Evolutionary conservation across 352 stramenopile genomes (phyloP), one percentile per base, ranked within the genome.

Genomic region (Albugo laibachii): DNA sequence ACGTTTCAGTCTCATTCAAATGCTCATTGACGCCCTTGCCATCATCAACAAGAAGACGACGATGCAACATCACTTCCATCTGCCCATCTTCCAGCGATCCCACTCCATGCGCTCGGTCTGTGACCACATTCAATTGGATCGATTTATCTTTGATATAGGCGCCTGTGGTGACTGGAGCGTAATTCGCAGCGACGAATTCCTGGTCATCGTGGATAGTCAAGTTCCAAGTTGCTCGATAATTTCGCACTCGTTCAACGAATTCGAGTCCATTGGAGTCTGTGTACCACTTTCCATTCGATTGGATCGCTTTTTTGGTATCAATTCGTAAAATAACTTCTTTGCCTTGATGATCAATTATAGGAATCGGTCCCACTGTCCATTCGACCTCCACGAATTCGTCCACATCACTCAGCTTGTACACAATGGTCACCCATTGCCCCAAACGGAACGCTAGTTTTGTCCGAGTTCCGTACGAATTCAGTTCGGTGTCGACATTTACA

Each of bases 41-140:
- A 60, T 99, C 95, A 47, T 98, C 95, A 24, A 58, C 64, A 5
- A 97, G 59, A 10, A 96, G 58, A 15, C 94, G 80, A 27, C 95
- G 83, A 48, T 98, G 93, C 31, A 98, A 82, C 94, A 99, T 97
- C n/a, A 98, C 56, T 63, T 98, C 94, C n/a, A 98, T 36, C 27
- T 91, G 66, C 11, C 77, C 77, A 58, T 97, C 76, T 37, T 63
- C 54, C 11, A 98, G 59, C 51, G 88, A 97, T 20, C 79, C 72
- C 36, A 66, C 79, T 36, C 92, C 94, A 58, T 98, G 89, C 0
- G 91, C 86, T 11, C 89, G 73, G 55, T 98, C 94, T 5, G 79
- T 93, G 31, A 96, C 59, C 15, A 97, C 52, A 21, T 78, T 84
- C 14, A 97, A 59, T 49, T 94, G 72, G 13, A 56, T 44, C 20